Percentiles rank a stretch among this genome's conserved stretches.
Conservation (phyloP, 192 early-diverging fungal species). For the Pilobolus umbonatus region DNA sequence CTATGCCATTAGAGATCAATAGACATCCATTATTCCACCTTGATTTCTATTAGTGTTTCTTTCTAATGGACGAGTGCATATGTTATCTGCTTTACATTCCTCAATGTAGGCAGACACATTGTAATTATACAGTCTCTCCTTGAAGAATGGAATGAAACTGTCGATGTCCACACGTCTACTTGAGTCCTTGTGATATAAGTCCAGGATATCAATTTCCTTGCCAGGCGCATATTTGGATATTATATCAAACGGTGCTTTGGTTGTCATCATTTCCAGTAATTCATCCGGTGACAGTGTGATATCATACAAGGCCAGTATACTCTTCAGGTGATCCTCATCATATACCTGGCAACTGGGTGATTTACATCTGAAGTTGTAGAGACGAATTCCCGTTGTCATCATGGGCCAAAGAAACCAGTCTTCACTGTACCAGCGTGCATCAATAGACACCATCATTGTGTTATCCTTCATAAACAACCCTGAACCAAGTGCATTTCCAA, state of each 20-base stretch:
- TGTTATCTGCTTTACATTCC: too few relatives aligned
- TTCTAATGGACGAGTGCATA: neutral
- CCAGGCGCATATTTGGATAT: neutral
- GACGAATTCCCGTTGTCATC: conserved; percentile 23
- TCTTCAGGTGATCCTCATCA: neutral
- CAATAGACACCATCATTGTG: conserved; percentile 18
- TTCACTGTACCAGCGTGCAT: conserved; percentile 24
- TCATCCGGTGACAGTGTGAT: conserved; percentile 1
- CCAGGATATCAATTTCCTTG: neutral
- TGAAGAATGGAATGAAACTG: conserved; percentile 16
- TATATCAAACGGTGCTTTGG: neutral
- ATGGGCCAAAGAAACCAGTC: conserved; percentile 29
- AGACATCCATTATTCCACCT: too few relatives aligned
- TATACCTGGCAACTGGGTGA: conserved; percentile 20
- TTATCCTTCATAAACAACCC: conserved; percentile 31
- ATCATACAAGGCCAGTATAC: neutral
- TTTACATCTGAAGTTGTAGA: conserved; percentile 27
- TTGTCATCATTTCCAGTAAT: neutral
- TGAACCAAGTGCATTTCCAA: conserved; percentile 21
- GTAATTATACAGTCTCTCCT: neutral
- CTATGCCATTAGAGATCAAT: too few relatives aligned
- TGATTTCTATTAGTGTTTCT: neutral
- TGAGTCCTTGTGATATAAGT: conserved; percentile 21
- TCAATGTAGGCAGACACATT: too few relatives aligned
- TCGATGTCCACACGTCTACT: conserved; percentile 13